Evolutionary conservation across 768 basidiomycete genomes (phyloP), one percentile per base, ranked within the genome.

Genomic region (Russula sp.): DNA sequence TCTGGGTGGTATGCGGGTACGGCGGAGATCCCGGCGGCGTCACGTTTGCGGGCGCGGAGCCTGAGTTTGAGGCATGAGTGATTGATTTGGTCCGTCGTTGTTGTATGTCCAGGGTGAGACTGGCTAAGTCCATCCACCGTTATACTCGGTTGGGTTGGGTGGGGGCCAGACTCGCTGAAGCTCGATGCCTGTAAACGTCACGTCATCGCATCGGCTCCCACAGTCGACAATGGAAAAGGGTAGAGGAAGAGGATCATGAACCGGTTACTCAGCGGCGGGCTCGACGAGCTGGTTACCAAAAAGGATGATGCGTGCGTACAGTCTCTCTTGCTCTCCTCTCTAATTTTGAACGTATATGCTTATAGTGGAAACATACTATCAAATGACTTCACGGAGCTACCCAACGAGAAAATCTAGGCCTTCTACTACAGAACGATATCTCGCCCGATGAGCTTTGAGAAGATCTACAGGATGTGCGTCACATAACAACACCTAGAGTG

Each of bases 61-160:
- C 0, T 20, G 79, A 69, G 4, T 70, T 57, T 44, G 83, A 85
- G 0, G 93, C 44, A 77, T 79, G 11, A 96, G 83, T 42, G 78
- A 71, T 7, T 94, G 94, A 71, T 97, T 97, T 16, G 94, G 71
- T 16, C 79, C 76, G 24, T 79, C 88, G 57, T 89, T 88, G 67
- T 88, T 86, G 71, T 91, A 96, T 16, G 92, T 92, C 88, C 94
- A 97, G 6, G 94, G 92, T 6, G 84, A 85, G 26, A 79, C 73
- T 1, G 84, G 82, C 38, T 86, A 80, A 36, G 72, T 73, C 67
- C 85, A 80, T 11, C 73, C 73, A 63, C 78, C 75, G 26, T 73
- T 66, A 38, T 70, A 67, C n/a, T 72, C 69, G 54, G 72, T 70
- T 0, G 87, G 86, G 72, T 94, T 90, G 44, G 78, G 77, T 6